Evolutionary conservation across 164 flowering plant species (phyloP), one percentile per base, ranked within the genome.

Genomic region (Piper betle): DNA sequence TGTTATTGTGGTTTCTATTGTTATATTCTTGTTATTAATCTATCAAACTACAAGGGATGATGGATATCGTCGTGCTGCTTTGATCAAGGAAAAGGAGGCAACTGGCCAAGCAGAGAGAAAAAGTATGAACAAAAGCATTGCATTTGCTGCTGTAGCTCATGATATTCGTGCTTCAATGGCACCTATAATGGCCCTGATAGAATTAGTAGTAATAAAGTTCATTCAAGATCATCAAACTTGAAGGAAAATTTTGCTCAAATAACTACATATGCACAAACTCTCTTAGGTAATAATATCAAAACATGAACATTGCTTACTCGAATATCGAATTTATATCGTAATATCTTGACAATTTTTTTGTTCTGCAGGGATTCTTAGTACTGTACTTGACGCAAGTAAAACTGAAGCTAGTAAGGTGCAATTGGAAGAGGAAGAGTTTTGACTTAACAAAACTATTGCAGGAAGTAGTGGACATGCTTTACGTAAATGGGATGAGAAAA

Each of bases 341-440:
- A 2, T 39, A 7, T 5, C 13, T 39, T 54, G 53, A 19, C 42
- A 52, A 48, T 38, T 52, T 39, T 12, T 4, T 9, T 9, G 16
- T n/a, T n/a, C 63, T 59, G 40, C 75, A 92, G 97, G 73, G n/a
- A 73, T 94, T 37, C 63, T 94, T 72, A 88, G 82, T 64, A 76
- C 87, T n/a, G 74, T 94, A 64, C 88, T 94, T 12, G 97, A 94
- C 65, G 74, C 74, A 37, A 88, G 91, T 71, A 94, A 87, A 68
- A 79, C 86, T 20, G 99, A 93, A 69, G 88, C 88, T 2, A 96
- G 95, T 0, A 90, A 81, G 67, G 82, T 90, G 86, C 78, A 78
- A n/a, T 73, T 93, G 3, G 83, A 78, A 13, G 87, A 84, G 62
- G 83, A 69, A 42, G 88, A 81, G 42, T 88, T n/a, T 88, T 65